phyloP scores from a whole-genome alignment of 257 asterid species.

The Ballota nigra region DNA sequence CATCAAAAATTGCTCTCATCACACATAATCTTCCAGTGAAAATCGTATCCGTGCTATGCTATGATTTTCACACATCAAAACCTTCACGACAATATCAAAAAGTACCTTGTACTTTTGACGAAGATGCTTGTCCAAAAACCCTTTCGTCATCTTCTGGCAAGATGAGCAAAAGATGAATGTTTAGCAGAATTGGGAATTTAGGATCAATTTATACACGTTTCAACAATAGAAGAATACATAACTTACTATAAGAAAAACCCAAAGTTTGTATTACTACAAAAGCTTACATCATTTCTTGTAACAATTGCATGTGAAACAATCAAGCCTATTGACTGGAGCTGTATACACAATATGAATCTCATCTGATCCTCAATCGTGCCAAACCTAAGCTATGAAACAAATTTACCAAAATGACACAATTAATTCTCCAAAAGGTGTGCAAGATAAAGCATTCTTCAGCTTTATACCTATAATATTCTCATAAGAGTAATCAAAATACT shows the following conservation, averaged over 20 bases:
- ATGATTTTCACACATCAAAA: too few species aligned
- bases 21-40: too few species aligned
- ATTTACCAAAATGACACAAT: constrained; percentile 35
- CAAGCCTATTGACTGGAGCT: constrained; percentile 82
- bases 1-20: too few species aligned
- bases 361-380: constrained; percentile 80
- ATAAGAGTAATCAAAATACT: too few species aligned
- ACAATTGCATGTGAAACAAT: constrained; percentile 58
- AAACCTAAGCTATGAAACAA: constrained; percentile 95
- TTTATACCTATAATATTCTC: too few species aligned
- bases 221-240: background rate
- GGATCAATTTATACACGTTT: background rate
- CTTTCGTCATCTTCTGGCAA: too few species aligned
- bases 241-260: background rate
- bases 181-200: background rate
- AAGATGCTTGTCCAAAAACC: too few species aligned
- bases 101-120: too few species aligned
- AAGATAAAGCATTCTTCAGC: constrained; percentile 14
- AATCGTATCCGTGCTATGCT: too few species aligned
- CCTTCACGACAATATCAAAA: too few species aligned
- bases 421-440: constrained; percentile 4
- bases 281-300: constrained; percentile 69
- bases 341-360: constrained; percentile 53
- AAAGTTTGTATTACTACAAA: background rate
- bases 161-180: too few species aligned